Conservation (phyloP, 306 rosid species). For the Bauhinia variegata region DNA sequence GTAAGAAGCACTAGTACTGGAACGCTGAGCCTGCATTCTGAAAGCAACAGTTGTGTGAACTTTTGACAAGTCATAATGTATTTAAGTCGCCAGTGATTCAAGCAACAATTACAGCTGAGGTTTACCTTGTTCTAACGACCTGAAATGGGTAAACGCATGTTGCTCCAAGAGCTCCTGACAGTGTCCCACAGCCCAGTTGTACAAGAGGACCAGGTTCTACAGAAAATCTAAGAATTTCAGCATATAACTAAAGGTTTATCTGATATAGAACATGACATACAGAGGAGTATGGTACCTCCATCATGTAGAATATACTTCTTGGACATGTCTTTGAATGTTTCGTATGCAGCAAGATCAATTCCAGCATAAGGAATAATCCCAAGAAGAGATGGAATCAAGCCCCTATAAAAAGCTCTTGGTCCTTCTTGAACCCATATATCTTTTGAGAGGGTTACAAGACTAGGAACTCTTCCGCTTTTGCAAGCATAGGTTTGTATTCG, state of each 20-base stretch:
- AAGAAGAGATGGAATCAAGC: constrained; percentile 84
- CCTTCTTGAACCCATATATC: constrained; percentile 90
- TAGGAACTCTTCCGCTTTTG: constrained; percentile 69
- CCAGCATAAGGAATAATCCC: constrained; percentile 98
- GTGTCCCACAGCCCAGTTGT: constrained; percentile 92
- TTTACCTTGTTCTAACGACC: constrained; percentile 90
- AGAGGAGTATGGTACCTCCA: constrained; percentile 56
- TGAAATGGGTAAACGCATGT: constrained; percentile 95
- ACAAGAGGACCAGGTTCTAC: constrained; percentile 90
- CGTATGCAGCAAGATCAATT: constrained; percentile 91
- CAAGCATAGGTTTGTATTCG: constrained; percentile 71
- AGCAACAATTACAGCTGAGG: constrained; percentile 18
- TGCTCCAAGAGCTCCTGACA: constrained; percentile 95
- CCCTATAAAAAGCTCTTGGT: constrained; percentile 89
- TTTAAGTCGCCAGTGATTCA: constrained; percentile 20
- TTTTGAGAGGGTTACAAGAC: constrained; percentile 63
- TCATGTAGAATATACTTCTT: constrained; percentile 73
- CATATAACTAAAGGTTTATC: constrained; percentile 30
- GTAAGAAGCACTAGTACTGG: constrained; percentile 44
- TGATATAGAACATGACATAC: constrained; percentile 36
- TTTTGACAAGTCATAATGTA: constrained; percentile 26
- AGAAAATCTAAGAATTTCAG: constrained; percentile 42
- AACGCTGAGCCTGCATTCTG: constrained; percentile 92
- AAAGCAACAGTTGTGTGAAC: constrained; percentile 35
- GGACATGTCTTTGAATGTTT: constrained; percentile 88